Base-by-base conservation (phyloP, 31 red algal genomes). In the Asparagopsis taxiformis region DNA sequence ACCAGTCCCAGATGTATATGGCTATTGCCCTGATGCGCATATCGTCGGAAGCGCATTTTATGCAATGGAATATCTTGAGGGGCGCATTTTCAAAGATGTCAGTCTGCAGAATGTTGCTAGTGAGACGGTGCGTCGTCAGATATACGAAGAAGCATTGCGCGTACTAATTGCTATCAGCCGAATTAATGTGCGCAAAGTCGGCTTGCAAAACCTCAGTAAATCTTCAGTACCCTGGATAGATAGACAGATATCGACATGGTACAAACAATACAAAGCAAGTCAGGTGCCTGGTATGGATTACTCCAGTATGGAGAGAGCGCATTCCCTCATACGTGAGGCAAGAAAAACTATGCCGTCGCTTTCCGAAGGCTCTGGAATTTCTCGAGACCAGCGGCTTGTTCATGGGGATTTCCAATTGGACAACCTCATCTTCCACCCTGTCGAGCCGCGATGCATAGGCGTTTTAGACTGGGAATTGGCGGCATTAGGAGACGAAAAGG, bases 401-500 rank as follows among this genome's bases (percentile, higher is more conserved):
- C 92, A 96, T 51, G 92, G 92, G 0, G 92, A 96, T 46, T 96
- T 79, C 60, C 79, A 77, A 3, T 21, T 96, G 23, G 86, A 84
- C 61, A 96, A 96, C 38, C 34, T 90, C 5, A 33, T 91, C 3
- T 96, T 96, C 49, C 80, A 90, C 26, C 32, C 36, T 31, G 62
- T 55, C 15, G 65, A 72, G 20, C 70, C 85, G 3, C 23, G 43
- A 51, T 62, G 82, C 26, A 17, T 96, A 23, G 92, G 86, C 0
- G 65, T 96, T 28, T 57, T 96, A n/a, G 92, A 96, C 50, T 96
- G 92, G 92, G 92, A 96, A 65, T 69, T 96, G 35, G 74, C 70
- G 16, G 76, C 92, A 0, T 34, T 79, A 29, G 78, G 86, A 17
- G 72, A 91, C 37, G 86, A 86, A 5, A 36, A 55, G 5, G 79